Conservation (phyloP, 2,329 filamentous ascomycete species). For the Exophiala sp. region DNA sequence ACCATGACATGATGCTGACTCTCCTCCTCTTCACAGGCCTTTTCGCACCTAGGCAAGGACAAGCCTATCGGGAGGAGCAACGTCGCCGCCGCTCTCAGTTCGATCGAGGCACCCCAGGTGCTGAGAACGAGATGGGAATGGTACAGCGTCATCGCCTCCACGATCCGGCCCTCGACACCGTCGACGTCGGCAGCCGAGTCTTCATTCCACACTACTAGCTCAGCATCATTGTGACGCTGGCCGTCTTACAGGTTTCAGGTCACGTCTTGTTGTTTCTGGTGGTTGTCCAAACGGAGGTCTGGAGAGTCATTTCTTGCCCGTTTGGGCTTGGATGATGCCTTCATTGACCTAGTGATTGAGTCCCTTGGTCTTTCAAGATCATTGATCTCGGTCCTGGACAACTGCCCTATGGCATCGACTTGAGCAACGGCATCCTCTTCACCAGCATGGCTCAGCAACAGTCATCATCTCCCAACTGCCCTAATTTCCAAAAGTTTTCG, state of each 20-base stretch:
- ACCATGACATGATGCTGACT: slow-evolving; percentile 6
- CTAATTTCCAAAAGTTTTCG: not conserved
- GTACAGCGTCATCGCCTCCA: slow-evolving; percentile 26
- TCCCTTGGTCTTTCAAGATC: slow-evolving; percentile 18
- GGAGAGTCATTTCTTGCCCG: slow-evolving; percentile 17
- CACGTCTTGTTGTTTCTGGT: slow-evolving; percentile 17
- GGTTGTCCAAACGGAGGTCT: slow-evolving; percentile 13
- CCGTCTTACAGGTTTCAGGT: slow-evolving; percentile 21
- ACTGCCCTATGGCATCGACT: slow-evolving; percentile 1
- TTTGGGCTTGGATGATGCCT: slow-evolving; percentile 18
- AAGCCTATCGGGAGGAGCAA: slow-evolving; percentile 68
- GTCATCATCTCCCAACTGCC: not conserved
- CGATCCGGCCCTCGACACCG: slow-evolving; percentile 14
- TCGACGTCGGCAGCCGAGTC: slow-evolving; percentile 6
- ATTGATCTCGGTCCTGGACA: slow-evolving; percentile 10
- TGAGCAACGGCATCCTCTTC: not conserved
- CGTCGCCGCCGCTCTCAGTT: slow-evolving; percentile 70
- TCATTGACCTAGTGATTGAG: slow-evolving; percentile 6
- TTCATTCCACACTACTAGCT: slow-evolving; percentile 21
- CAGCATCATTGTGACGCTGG: slow-evolving; percentile 22
- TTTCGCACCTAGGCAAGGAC: slow-evolving; percentile 71
- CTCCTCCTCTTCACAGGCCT: slow-evolving; percentile 50
- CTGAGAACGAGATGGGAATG: slow-evolving; percentile 54
- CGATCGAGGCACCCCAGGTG: slow-evolving; percentile 71
- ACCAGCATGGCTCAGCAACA: not conserved